Evolutionary conservation across 225 moss, liverwort and hornwort species (phyloP), one percentile per base, ranked within the genome.

Genomic region (Asterella californica): DNA sequence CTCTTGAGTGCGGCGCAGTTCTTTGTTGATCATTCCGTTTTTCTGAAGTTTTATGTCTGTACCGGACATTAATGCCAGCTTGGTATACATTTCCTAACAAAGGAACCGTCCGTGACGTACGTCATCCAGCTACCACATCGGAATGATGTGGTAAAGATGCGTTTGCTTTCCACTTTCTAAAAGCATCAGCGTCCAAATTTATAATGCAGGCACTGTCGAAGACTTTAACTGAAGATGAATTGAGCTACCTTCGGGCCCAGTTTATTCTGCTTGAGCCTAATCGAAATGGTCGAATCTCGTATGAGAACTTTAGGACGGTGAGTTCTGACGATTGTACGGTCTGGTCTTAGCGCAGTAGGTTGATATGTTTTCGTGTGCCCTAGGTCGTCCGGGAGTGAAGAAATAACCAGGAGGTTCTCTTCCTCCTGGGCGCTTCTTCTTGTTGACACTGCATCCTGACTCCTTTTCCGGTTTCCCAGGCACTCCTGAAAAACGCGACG

Each of bases 221-320:
- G 80, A 96, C 96, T 19, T 86, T 96, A 82, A 90, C 96, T 34
- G 94, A 94, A 57, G 91, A 96, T 80, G 96, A 96, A 32, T 86
- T 94, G 86, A 85, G 91, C 75, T 96, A 94, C 83, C 79, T 96
- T 57, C 89, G 90, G 66, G 92, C 92, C 34, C 96, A 96, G 84
- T 96, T 96, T 87, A 88, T 84, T 88, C 83, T 96, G 46, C 88
- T 96, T 77, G 96, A 96, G 81, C 96, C 96, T 24, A 96, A 94
- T 38, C 89, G 90, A 77, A 90, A 69, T 82, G 94, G 96, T n/a
- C 94, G 96, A 24, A 83, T 96, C 63, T 88, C 92, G 42, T 94
- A 90, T 78, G 96, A 96, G 81, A 96, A 96, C 84, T 96, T 96
- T 86, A 92, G 90, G 87, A 85, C 90, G 90, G 96, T 96, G 75